These are phyloP conservation scores for Gossypium aridum DNA, from an alignment of 441 rosid species.

Conservation along the genomic window DNA sequence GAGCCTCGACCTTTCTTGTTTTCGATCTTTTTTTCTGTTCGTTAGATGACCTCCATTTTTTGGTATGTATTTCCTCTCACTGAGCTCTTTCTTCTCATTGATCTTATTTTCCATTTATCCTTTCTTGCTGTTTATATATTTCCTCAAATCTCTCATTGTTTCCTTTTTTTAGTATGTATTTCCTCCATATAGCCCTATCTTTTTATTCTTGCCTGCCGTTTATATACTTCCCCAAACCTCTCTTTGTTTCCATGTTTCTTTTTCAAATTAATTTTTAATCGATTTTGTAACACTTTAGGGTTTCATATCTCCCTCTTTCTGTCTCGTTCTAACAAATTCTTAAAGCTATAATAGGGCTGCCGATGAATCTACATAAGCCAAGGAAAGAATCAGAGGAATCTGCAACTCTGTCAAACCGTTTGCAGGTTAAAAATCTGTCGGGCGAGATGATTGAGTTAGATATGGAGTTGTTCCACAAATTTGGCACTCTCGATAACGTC, in stretches of 20 bases:
- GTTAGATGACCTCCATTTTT: too few species aligned
- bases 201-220: neutral
- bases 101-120: too few species aligned
- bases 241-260: neutral
- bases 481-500: slow-evolving; percentile 47
- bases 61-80: too few species aligned
- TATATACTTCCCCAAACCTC: neutral
- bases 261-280: neutral
- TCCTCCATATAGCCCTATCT: too few species aligned
- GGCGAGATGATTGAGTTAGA: slow-evolving; percentile 39
- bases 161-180: too few species aligned
- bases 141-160: too few species aligned
- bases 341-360: slow-evolving; percentile 24
- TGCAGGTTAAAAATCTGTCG: slow-evolving; percentile 67
- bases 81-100: too few species aligned
- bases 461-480: slow-evolving; percentile 39
- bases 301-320: neutral
- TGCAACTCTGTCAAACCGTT: slow-evolving; percentile 48
- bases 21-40: too few species aligned
- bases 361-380: slow-evolving; percentile 26
- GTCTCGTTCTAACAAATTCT: neutral
- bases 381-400: slow-evolving; percentile 23
- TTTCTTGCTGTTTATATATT: too few species aligned
- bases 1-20: too few species aligned
- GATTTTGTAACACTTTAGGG: neutral